A percentile compares a stretch with the other conserved stretches of the same genome.
Evolutionary conservation across 2,329 filamentous ascomycete species (phyloP).

Genomic region (Penicillium sp.): DNA sequence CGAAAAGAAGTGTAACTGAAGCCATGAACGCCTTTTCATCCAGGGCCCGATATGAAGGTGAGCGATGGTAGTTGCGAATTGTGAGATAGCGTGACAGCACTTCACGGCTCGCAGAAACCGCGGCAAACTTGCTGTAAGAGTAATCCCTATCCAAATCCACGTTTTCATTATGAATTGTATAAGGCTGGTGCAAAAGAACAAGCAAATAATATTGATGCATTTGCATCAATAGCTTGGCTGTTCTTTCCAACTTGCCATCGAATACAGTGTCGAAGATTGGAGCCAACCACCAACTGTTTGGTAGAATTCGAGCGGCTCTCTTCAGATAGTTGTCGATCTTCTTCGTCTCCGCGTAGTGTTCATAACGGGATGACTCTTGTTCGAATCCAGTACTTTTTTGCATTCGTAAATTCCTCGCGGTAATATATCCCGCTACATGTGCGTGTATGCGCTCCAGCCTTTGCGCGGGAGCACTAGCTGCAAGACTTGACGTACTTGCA

Average conservation of each 20-base stretch:
- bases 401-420: slow-evolving; percentile 17
- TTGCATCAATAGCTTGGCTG: slow-evolving; percentile 16
- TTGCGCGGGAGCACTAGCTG: slow-evolving; percentile 1
- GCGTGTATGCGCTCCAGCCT: slow-evolving; percentile 15
- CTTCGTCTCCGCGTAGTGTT: slow-evolving; percentile 13
- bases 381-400: background rate
- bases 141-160: background rate
- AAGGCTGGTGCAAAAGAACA: slow-evolving; percentile 22
- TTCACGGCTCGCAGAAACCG: slow-evolving; percentile 21
- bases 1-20: slow-evolving; percentile 17
- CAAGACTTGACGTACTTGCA: background rate
- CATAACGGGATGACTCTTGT: background rate
- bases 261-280: background rate
- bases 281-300: slow-evolving; percentile 14
- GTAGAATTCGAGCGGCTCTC: slow-evolving; percentile 14
- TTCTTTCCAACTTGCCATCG: slow-evolving; percentile 11
- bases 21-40: slow-evolving; percentile 21
- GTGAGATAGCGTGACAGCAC: slow-evolving; percentile 16
- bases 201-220: slow-evolving; percentile 25
- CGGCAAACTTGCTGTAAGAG: slow-evolving; percentile 16
- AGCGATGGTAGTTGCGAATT: slow-evolving; percentile 15
- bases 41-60: slow-evolving; percentile 16
- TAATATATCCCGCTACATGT: slow-evolving; percentile 13
- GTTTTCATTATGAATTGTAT: slow-evolving; percentile 3
- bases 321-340: slow-evolving; percentile 20